Base-by-base conservation (phyloP, 805 yeast species). In the Saitoella complicata region DNA sequence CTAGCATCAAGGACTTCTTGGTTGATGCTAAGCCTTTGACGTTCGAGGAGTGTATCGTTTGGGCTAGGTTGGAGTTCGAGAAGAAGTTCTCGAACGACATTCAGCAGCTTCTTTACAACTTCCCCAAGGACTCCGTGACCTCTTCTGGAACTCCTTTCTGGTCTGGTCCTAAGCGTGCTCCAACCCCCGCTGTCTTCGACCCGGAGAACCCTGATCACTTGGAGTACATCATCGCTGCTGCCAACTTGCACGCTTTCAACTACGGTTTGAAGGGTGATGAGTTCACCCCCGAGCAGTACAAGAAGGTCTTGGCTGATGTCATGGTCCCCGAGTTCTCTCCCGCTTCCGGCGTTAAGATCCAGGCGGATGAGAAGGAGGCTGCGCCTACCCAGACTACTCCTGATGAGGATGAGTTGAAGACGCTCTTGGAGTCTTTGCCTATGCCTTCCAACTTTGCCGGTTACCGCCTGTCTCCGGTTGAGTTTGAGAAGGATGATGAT, bases 151-250 rank as follows among this genome's bases (percentile, higher is more conserved):
- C 79, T 32, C 91, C 93, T 54, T 91, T 91, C 65, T 91, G 99
- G 99, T 75, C 94, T 13, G 95, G 96, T 45, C 91, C 97, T 33
- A 91, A 91, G 66, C 78, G 97, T 61, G 94, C 95, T 12, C 99
- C 99, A 41, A 73, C 71, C 39, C 84, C 95, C n/a, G 70, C 86
- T 50, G 68, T 52, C 9, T 86, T 91, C 59, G 88, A 86, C 58
- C 69, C 80, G 53, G 67, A 75, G 55, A 76, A 85, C 58, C 69
- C 70, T 8, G 81, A 84, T 55, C 96, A 88, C 61, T 72, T 78
- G 60, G 75, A 81, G 55, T 91, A 88, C 57, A 67, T 91, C 45
- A 78, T 78, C 45, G 94, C 83, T 10, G 97, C 80, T 45, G 97
- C 98, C 1, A 84, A 85, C 58, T 71, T 91, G 53, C 78, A 87